Conservation (phyloP, 2,329 filamentous ascomycete species). For the Colletotrichum echinochloae region DNA sequence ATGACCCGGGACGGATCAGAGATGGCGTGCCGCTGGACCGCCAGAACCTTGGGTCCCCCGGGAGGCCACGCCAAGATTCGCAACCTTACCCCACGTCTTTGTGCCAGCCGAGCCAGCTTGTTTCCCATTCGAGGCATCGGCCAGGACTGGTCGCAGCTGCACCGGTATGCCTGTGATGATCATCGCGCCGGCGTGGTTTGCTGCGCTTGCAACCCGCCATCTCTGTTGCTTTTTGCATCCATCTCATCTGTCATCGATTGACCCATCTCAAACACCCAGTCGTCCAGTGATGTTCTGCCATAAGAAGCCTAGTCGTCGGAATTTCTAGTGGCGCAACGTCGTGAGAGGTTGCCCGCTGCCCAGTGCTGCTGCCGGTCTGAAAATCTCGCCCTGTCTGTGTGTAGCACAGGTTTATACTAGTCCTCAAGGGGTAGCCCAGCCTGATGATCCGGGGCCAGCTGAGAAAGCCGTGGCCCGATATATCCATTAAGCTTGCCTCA, state of each 20-base stretch:
- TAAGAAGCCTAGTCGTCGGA: slow-evolving; percentile 21
- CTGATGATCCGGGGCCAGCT: slow-evolving; percentile 20
- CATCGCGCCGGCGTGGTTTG: slow-evolving; percentile 29
- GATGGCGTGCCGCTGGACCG: slow-evolving; percentile 37
- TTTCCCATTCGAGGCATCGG: slow-evolving; percentile 38
- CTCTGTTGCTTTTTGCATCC: not conserved
- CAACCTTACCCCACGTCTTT: slow-evolving; percentile 40
- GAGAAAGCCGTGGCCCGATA: slow-evolving; percentile 22
- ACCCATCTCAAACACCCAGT: slow-evolving; percentile 4
- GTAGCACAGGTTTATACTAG: slow-evolving; percentile 25
- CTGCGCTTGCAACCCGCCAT: slow-evolving; percentile 19
- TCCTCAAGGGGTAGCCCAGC: slow-evolving; percentile 37
- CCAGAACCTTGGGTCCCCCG: slow-evolving; percentile 33
- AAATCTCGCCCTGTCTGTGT: slow-evolving; percentile 33
- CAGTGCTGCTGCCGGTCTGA: slow-evolving; percentile 26
- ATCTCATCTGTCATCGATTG: slow-evolving; percentile 10
- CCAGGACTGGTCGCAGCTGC: slow-evolving; percentile 32
- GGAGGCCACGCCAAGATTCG: slow-evolving; percentile 36
- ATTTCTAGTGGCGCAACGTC: slow-evolving; percentile 9
- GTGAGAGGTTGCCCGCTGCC: slow-evolving; percentile 30
- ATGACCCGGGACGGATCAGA: slow-evolving; percentile 37
- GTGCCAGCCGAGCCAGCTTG: slow-evolving; percentile 36
- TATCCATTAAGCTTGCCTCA: slow-evolving; percentile 19
- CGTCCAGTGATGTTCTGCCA: slow-evolving; percentile 13
- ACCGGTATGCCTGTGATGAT: slow-evolving; percentile 39